phyloP scores from a whole-genome alignment of 2,329 filamentous ascomycete species.

The Onygenales sp. region DNA sequence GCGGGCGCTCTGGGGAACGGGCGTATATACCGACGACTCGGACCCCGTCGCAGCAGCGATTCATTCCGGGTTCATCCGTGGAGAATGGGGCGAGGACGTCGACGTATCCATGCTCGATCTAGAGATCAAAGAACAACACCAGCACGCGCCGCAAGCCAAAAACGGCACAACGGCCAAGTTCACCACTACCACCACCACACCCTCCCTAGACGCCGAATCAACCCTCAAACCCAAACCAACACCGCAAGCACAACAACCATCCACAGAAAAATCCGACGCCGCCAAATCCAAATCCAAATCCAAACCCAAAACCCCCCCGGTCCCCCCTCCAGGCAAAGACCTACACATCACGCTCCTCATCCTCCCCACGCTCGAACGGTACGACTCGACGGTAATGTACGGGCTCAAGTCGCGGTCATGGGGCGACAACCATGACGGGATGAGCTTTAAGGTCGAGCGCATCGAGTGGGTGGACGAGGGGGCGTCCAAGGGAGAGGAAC shows the following conservation, averaged over 20 bases:
- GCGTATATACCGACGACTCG: slow-evolving; percentile 92
- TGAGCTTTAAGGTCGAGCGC: slow-evolving; percentile 76
- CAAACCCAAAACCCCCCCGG: slow-evolving; percentile 26
- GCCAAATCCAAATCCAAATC: slow-evolving; percentile 1
- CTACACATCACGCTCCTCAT: slow-evolving; percentile 80
- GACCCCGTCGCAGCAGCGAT: slow-evolving; percentile 89
- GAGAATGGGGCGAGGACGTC: slow-evolving; percentile 74
- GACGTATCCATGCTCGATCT: slow-evolving; percentile 58
- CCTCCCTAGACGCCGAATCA: slow-evolving; percentile 16
- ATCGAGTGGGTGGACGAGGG: slow-evolving; percentile 79
- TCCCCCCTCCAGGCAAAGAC: slow-evolving; percentile 60
- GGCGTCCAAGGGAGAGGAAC: slow-evolving; percentile 36
- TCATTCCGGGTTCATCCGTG: slow-evolving; percentile 83
- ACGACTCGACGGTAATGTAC: slow-evolving; percentile 63
- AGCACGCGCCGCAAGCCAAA: slow-evolving; percentile 29
- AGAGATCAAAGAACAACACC: slow-evolving; percentile 40
- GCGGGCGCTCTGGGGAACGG: slow-evolving; percentile 81
- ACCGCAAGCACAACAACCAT: slow-evolving; percentile 1
- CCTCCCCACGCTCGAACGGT: slow-evolving; percentile 68
- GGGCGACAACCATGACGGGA: slow-evolving; percentile 67
- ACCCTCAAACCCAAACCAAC: not conserved
- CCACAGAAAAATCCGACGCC: not conserved
- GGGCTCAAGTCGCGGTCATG: slow-evolving; percentile 77
- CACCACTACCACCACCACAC: slow-evolving; percentile 7
- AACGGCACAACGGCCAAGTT: slow-evolving; percentile 23